Conservation (phyloP, 2,329 filamentous ascomycete genomes). For the Diaporthe humulicola region DNA sequence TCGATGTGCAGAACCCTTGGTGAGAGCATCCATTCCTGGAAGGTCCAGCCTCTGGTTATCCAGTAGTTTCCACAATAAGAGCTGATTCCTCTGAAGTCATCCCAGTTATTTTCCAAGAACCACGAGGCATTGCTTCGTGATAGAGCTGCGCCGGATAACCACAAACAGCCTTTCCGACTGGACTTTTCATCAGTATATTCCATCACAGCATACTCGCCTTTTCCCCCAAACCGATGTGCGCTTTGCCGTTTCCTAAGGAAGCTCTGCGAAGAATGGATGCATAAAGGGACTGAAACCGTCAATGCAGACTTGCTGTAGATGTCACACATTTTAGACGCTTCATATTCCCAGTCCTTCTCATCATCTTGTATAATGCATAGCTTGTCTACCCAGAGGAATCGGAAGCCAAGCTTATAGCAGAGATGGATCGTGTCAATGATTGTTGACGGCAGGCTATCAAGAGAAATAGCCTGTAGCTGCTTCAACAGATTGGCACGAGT, state of each 20-base stretch:
- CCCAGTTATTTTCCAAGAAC: neutral
- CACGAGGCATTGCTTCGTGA: neutral
- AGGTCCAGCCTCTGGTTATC: neutral
- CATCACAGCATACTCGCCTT: fast-evolving
- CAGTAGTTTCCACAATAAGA: neutral
- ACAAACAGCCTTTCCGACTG: neutral
- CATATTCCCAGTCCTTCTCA: conserved; percentile 34
- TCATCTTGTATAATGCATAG: conserved; percentile 48
- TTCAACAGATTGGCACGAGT: neutral
- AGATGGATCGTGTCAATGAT: conserved; percentile 10
- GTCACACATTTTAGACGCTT: conserved; percentile 46
- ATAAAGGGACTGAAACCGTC: conserved; percentile 37
- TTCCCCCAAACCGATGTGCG: fast-evolving
- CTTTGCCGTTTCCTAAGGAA: neutral
- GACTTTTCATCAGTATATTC: neutral
- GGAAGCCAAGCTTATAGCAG: neutral
- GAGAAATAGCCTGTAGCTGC: neutral
- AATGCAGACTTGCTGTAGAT: conserved; percentile 44
- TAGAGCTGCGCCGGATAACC: neutral
- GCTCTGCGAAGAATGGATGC: neutral
- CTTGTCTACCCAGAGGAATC: conserved; percentile 48
- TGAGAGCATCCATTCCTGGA: conserved; percentile 25
- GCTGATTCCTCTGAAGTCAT: neutral
- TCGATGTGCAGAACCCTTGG: conserved; percentile 1
- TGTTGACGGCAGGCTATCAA: neutral